These are phyloP conservation scores for Collybia sp. DNA, from an alignment of 768 basidiomycete species.

Conservation along the genomic window DNA sequence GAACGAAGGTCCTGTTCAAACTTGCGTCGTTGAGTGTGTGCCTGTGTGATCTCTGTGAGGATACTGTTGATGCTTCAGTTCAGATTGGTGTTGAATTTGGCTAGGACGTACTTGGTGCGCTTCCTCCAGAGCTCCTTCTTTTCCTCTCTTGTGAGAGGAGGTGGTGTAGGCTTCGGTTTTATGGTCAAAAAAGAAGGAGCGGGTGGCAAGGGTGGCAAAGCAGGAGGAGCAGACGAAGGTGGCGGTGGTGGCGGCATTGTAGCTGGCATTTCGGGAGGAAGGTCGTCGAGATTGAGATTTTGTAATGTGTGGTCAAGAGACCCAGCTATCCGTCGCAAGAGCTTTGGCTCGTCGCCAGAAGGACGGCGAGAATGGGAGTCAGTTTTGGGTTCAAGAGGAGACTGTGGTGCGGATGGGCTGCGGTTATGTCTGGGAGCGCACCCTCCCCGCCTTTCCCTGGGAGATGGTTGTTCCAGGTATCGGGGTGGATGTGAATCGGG, in stretches of 20 bases:
- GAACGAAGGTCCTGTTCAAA: conserved; percentile 13
- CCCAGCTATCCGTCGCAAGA: not conserved
- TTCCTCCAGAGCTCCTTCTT: conserved; percentile 16
- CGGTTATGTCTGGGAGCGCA: conserved; percentile 4
- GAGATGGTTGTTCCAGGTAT: not conserved
- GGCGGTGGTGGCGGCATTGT: conserved; percentile 2
- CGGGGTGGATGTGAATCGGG: conserved; percentile 5
- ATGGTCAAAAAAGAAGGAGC: conserved; percentile 8
- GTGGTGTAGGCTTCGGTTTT: conserved; percentile 2
- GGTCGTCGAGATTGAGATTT: not conserved
- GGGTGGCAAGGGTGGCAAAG: conserved; percentile 9
- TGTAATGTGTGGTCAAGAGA: not conserved
- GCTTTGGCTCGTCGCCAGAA: not conserved
- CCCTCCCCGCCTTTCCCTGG: not conserved
- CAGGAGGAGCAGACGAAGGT: conserved; percentile 5
- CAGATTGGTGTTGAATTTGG: not conserved
- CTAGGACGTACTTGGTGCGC: conserved; percentile 14
- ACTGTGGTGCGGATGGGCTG: not conserved
- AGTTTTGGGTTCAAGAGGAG: not conserved
- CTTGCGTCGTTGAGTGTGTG: conserved; percentile 8
- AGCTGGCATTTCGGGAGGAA: not conserved
- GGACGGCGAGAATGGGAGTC: not conserved
- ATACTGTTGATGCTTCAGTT: conserved; percentile 3
- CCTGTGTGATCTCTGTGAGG: conserved; percentile 5
- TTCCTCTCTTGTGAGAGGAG: conserved; percentile 11